Evolutionary conservation across 2,329 filamentous ascomycete species (phyloP).

Genomic region (Fusarium proliferatum): DNA sequence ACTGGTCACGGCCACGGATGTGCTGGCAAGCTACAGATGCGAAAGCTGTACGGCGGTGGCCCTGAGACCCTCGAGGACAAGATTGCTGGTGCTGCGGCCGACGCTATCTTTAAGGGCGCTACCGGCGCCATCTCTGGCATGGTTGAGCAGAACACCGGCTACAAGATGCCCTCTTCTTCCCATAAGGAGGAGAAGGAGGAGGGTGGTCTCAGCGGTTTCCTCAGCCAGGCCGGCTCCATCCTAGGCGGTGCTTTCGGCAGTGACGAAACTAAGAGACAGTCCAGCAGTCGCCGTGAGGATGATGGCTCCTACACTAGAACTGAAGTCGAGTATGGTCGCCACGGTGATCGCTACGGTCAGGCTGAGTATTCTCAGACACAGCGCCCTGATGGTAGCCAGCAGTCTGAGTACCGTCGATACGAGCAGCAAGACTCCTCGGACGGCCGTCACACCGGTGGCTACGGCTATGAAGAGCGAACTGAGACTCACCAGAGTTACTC

Average conservation of each 20-base stretch:
- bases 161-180: constrained; percentile 51
- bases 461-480: constrained; percentile 68
- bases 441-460: constrained; percentile 56
- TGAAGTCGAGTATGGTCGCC: constrained; percentile 70
- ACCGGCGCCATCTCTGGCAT: constrained; percentile 63
- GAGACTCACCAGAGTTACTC: constrained; percentile 64
- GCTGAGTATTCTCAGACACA: constrained; percentile 69
- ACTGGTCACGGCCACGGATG: constrained; percentile 89
- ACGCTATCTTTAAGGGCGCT: constrained; percentile 67
- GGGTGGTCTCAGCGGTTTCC: constrained; percentile 74
- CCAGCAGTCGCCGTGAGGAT: constrained; percentile 63
- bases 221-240: constrained; percentile 75
- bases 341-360: constrained; percentile 68
- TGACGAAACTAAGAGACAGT: constrained; percentile 65
- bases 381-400: constrained; percentile 66
- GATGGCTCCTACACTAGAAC: constrained; percentile 72
- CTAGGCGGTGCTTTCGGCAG: constrained; percentile 70
- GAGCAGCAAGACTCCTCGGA: constrained; percentile 64
- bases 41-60: constrained; percentile 67
- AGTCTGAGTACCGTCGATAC: constrained; percentile 70
- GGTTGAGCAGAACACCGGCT: constrained; percentile 59
- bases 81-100: constrained; percentile 66
- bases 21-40: constrained; percentile 80
- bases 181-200: constrained; percentile 63
- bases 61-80: constrained; percentile 64